Conservation (phyloP, 768 basidiomycete species). For the Lepiota subincarnata region DNA sequence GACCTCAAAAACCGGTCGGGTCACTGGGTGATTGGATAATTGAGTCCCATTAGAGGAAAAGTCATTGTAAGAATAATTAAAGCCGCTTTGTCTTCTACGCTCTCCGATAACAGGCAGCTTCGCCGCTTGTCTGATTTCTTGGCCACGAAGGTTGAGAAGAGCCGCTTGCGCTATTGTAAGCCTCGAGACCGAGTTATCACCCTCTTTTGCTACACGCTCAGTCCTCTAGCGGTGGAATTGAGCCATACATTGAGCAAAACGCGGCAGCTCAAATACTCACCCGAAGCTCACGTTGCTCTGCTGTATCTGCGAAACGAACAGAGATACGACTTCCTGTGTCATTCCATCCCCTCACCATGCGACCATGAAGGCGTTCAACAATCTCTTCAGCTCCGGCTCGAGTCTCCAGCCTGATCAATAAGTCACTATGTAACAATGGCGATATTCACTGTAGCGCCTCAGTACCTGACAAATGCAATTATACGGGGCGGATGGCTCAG, state of each 20-base stretch:
- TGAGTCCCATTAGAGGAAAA: conserved; percentile 6
- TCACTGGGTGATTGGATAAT: not conserved
- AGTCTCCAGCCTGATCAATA: conserved; percentile 56
- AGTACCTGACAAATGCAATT: conserved; percentile 78
- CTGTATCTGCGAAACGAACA: conserved; percentile 75
- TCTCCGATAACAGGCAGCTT: conserved; percentile 10
- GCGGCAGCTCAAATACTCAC: conserved; percentile 36
- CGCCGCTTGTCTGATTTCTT: conserved; percentile 37
- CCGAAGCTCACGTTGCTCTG: conserved; percentile 72
- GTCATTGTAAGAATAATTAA: conserved; percentile 2
- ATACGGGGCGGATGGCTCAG: conserved; percentile 73
- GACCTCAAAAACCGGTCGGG: conserved; percentile 23
- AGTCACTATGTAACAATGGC: conserved; percentile 5
- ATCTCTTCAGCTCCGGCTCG: conserved; percentile 72
- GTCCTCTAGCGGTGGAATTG: conserved; percentile 39
- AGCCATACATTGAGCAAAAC: not conserved
- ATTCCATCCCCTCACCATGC: conserved; percentile 77
- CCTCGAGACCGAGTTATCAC: conserved; percentile 57
- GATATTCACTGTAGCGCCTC: conserved; percentile 2
- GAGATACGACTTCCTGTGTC: conserved; percentile 74
- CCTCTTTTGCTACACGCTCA: conserved; percentile 58
- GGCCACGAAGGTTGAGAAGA: conserved; percentile 69
- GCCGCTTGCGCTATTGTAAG: conserved; percentile 79
- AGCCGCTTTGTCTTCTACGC: not conserved
- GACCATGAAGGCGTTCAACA: conserved; percentile 72